Conservation (phyloP, 2,329 filamentous ascomycete species). For the Atkinsonella hypoxylon region DNA sequence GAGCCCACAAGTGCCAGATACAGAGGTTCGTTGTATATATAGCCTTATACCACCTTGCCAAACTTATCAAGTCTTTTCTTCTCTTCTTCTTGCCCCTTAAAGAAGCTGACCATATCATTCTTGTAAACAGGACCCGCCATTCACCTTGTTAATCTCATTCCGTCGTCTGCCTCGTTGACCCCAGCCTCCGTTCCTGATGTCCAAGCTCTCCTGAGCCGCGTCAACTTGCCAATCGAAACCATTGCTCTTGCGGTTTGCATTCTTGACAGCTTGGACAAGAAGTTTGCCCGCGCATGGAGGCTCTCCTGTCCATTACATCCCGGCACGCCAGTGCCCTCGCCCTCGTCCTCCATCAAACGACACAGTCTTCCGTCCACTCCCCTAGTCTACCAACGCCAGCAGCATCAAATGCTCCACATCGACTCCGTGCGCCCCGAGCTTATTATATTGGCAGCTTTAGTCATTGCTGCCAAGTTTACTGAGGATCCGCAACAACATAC, state of each 20-base stretch:
- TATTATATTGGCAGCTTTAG: slow-evolving; percentile 48
- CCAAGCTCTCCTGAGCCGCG: slow-evolving; percentile 47
- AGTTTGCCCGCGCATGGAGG: slow-evolving; percentile 52
- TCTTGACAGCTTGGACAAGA: slow-evolving; percentile 50
- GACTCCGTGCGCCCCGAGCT: slow-evolving; percentile 50
- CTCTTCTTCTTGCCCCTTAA: not conserved
- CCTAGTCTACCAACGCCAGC: slow-evolving; percentile 19
- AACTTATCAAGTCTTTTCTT: not conserved
- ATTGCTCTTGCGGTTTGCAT: slow-evolving; percentile 55
- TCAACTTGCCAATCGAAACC: slow-evolving; percentile 46
- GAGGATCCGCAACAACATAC: slow-evolving; percentile 46
- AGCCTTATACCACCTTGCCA: not conserved
- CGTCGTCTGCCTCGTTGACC: slow-evolving; percentile 48
- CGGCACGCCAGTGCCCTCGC: slow-evolving; percentile 11
- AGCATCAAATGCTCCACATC: slow-evolving; percentile 47
- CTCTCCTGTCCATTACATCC: slow-evolving; percentile 40
- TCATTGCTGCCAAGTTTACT: slow-evolving; percentile 54
- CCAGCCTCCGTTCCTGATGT: slow-evolving; percentile 45
- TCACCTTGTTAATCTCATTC: slow-evolving; percentile 55
- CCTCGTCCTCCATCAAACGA: slow-evolving; percentile 23
- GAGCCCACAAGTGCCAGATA: slow-evolving; percentile 28
- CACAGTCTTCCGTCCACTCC: slow-evolving; percentile 36
- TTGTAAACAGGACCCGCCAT: slow-evolving; percentile 45
- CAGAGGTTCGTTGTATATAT: slow-evolving; percentile 21
- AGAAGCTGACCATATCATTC: not conserved